Evolutionary conservation across 768 basidiomycete species (phyloP), one percentile per base, ranked within the genome.

Genomic region (Tulasnella sp.): DNA sequence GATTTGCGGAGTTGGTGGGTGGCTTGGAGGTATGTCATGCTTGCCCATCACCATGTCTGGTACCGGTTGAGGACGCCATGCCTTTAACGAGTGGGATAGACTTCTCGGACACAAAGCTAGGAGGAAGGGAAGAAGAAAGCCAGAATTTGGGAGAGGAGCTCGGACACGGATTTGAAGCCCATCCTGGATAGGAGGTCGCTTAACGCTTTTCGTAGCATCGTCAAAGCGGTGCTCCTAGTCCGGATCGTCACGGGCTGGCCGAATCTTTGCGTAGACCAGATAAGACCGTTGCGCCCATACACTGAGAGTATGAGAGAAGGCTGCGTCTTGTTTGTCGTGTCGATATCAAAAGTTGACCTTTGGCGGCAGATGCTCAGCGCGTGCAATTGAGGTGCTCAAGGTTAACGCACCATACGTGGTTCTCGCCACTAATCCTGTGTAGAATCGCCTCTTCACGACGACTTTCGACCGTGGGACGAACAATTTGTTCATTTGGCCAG

Each of bases 301-400:
- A 81, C 71, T 64, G 83, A 78, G 12, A 86, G 62, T 25, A 71
- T 71, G 15, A 84, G 66, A 11, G 67, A 71, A 0, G 86, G 86
- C 21, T 69, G 69, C 29, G 70, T 64, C 4, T 67, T 62, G 61
- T 82, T 71, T 27, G 73, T 71, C 1, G 82, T 84, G 64, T 89
- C 82, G 23, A 89, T 70, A 65, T 84, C 83, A 42, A 89, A 74
- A 0, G 80, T 68, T 1, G 83, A 79, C 79, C 82, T 84, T 57
- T 23, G 49, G 31, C 25, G 50, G 37, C 34, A 54, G 14, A 31
- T 43, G 15, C 35, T 32, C n/a, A 15, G 6, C 36, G 19, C 23
- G 4, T 51, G 46, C 23, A 19, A 35, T 42, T 40, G 34, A 41
- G 4, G 7, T 15, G 19, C 4, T 14, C 19, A 23, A 14, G 49